Conservation (phyloP, 164 flowering plant genomes). For the Stephania yunnanensis region DNA sequence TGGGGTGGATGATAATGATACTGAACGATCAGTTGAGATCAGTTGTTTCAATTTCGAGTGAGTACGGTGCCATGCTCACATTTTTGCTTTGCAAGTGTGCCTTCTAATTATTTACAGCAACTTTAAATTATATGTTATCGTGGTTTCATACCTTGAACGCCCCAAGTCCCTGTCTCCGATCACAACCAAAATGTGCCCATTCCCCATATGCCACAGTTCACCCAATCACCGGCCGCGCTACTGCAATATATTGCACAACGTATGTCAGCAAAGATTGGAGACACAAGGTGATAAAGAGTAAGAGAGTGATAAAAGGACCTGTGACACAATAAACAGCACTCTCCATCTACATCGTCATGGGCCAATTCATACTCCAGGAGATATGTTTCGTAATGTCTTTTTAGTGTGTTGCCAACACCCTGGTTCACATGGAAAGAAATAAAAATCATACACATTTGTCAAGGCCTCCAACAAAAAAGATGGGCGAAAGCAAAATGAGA, state of each 20-base stretch:
- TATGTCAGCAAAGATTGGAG: not conserved
- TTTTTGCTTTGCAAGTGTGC: not conserved
- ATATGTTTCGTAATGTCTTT: conserved; percentile 96
- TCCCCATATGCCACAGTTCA: conserved; percentile 96
- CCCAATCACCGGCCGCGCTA: conserved; percentile 99
- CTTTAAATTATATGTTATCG: not conserved
- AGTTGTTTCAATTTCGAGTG: too few relatives aligned
- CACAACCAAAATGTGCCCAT: conserved; percentile 99
- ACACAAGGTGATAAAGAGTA: conserved; percentile 2
- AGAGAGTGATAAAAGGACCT: conserved; percentile 44
- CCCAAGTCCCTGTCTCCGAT: conserved; percentile 91
- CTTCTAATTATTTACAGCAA: not conserved
- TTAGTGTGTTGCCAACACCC: conserved; percentile 97
- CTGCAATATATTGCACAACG: conserved; percentile 33
- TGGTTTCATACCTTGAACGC: conserved; percentile 77
- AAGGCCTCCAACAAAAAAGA: not conserved
- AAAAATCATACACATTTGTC: too few relatives aligned
- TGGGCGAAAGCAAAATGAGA: conserved; percentile 4
- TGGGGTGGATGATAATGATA: too few relatives aligned
- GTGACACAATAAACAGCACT: conserved; percentile 93
- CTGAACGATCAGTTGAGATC: too few relatives aligned
- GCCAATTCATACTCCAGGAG: conserved; percentile 94
- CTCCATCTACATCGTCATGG: conserved; percentile 99
- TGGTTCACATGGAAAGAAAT: conserved; percentile 11
- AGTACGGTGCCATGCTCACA: too few relatives aligned